Base-by-base conservation (phyloP, 129 eudicot genomes). In the Tanacetum coccineum region DNA sequence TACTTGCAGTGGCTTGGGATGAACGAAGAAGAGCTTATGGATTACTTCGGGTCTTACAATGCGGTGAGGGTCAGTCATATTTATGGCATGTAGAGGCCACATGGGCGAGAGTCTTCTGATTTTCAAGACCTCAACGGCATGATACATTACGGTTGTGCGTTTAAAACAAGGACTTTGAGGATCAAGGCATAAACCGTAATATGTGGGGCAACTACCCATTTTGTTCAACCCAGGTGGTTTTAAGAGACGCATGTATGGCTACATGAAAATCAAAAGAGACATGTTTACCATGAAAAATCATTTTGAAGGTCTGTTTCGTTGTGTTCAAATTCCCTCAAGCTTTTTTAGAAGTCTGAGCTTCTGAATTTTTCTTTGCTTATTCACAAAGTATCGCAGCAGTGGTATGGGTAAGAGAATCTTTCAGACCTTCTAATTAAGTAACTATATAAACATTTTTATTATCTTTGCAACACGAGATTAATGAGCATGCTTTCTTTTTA, bases 71-170 rank as follows among this genome's bases (percentile, higher is more conserved):
- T 91, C 39, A 80, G 87, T 1, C 95, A 85, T 64, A 83, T 91
- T 1, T 88, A 88, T 47, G 96, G 98, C 13, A n/a, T 89, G 95
- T 20, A 78, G 81, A 61, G 98, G 98, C 25, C 96, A 92, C 47
- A 85, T 87, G 13, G 96, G 96, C 42, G 81, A 86, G 71, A 88
- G 96, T 76, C 62, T 92, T 6, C 45, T 92, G 65, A 81, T 92
- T 36, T 92, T 92, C 67, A 96, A 88, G 71, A 66, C 88, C 19
- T 79, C 95, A 0, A 84, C 89, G 0, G 80, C 83, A 6, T 95
- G 98, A 21, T 87, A 70, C 66, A 17, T 70, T n/a, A 95, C 87
- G 77, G 98, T 95, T 25, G 91, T 81, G 46, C 90, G 95, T 21
- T 65, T 91, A 0, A 81, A 4, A 89, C 74, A 78, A 78, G 67